These are phyloP conservation scores for Pelargonium myrrhifolium DNA, from an alignment of 441 rosid species.

Conservation along the genomic window DNA sequence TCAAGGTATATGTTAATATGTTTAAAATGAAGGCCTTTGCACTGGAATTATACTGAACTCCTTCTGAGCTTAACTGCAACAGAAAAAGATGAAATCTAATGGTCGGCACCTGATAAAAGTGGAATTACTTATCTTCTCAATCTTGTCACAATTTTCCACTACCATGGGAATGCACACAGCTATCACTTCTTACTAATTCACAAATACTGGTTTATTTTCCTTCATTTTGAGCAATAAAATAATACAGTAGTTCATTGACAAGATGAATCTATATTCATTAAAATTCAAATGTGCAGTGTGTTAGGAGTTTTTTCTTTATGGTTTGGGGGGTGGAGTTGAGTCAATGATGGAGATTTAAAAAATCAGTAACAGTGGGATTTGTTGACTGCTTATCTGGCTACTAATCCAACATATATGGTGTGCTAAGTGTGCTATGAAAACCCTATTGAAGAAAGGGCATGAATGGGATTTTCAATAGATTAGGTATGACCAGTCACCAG, in stretches of 20 bases:
- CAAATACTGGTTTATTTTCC: background rate
- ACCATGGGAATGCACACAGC: background rate
- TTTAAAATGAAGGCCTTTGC: background rate
- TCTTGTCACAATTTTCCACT: background rate
- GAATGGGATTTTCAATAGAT: conserved; percentile 1
- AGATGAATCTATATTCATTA: no score
- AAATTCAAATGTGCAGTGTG: background rate
- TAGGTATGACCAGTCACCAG: background rate
- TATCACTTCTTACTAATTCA: background rate
- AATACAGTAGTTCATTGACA: no score
- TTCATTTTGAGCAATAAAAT: background rate
- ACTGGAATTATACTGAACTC: background rate
- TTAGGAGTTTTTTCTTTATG: background rate
- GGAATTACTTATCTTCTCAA: background rate
- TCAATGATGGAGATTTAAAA: no score
- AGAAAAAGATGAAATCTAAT: background rate
- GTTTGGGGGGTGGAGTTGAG: background rate
- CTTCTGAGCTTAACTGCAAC: background rate
- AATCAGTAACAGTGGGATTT: no score
- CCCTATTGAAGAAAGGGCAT: background rate
- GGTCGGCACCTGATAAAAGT: background rate
- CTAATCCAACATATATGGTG: background rate
- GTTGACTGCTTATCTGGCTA: background rate
- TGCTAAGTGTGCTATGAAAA: background rate
- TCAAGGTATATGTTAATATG: background rate